Evolutionary conservation across 306 rosid species (phyloP), one percentile per base, ranked within the genome.

Genomic region (Crotalaria pallida): DNA sequence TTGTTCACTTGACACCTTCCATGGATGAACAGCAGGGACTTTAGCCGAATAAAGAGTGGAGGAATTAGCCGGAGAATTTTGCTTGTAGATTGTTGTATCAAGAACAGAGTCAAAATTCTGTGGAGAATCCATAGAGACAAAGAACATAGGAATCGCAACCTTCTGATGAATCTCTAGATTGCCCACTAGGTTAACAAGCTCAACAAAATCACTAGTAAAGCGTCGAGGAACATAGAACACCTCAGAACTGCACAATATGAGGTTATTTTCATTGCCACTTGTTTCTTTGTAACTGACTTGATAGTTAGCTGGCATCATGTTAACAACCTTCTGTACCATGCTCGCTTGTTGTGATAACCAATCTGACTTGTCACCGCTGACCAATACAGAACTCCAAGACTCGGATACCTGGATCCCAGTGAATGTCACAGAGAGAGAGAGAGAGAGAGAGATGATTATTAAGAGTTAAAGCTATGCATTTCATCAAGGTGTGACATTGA

Each of bases 81-180:
- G 77, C 87, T 83, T 77, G 69, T 87, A 94, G 73, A 84, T 81
- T 86, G 84, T 88, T 53, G 81, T 66, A 60, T 82, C 79, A 44
- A 94, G 82, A 63, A 94, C 80, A 0, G 95, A 79, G 73, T 94
- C 97, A 65, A 90, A 94, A 75, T 94, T 94, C 79, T 78, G 88
- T 11, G 92, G 75, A 19, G 87, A 84, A 81, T 94, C 97, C 79
- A 94, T 79, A 5, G 99, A 90, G 22, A 89, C 50, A 33, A 87
- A 94, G 89, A 94, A 87, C 95, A 91, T 85, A 1, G 99, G 99
- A 69, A 91, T 83, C 41, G 95, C 99, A 79, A 82, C 88, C 84
- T 88, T 94, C 50, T 94, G 94, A 84, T 94, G 97, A 73, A 94
- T 79, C 53, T 88, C 95, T 56, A 82, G 81, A 78, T 82, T 66